Conservation (phyloP, 768 basidiomycete species). For the Suillus discolor region DNA sequence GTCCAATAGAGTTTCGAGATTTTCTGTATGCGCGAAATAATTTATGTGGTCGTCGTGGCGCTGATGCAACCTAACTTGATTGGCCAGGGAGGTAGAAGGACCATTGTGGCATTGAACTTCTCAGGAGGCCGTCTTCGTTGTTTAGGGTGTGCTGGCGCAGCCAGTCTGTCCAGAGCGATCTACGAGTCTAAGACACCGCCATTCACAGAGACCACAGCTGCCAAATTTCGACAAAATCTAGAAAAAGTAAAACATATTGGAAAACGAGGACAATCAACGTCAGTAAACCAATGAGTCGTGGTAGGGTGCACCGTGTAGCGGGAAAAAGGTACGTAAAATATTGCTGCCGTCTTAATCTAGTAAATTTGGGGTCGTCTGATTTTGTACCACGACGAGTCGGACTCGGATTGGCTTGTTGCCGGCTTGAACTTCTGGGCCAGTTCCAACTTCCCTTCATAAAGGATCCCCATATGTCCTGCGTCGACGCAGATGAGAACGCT, state of each 20-base stretch:
- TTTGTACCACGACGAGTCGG: too few species aligned
- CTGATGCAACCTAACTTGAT: not conserved
- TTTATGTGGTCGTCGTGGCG: not conserved
- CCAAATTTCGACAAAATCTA: not conserved
- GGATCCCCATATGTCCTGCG: too few species aligned
- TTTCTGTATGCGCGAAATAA: not conserved
- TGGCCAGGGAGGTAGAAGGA: not conserved
- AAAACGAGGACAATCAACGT: too few species aligned
- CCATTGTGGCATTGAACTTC: too few species aligned
- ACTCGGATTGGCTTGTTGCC: too few species aligned
- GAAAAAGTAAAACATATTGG: not conserved
- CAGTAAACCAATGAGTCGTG: too few species aligned
- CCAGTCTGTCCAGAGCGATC: not conserved
- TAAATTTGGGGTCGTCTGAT: too few species aligned
- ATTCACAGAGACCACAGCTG: not conserved
- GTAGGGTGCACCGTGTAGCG: too few species aligned
- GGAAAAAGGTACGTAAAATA: too few species aligned
- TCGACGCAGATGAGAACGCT: not conserved
- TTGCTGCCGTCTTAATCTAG: too few species aligned
- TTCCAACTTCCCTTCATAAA: too few species aligned
- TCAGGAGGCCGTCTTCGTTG: not conserved
- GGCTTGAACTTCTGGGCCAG: too few species aligned
- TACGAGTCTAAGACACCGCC: not conserved
- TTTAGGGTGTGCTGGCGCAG: not conserved
- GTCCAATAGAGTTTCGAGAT: not conserved